Evolutionary conservation across 768 basidiomycete genomes (phyloP), one percentile per base, ranked within the genome.

Genomic region (Ramaria rubella): DNA sequence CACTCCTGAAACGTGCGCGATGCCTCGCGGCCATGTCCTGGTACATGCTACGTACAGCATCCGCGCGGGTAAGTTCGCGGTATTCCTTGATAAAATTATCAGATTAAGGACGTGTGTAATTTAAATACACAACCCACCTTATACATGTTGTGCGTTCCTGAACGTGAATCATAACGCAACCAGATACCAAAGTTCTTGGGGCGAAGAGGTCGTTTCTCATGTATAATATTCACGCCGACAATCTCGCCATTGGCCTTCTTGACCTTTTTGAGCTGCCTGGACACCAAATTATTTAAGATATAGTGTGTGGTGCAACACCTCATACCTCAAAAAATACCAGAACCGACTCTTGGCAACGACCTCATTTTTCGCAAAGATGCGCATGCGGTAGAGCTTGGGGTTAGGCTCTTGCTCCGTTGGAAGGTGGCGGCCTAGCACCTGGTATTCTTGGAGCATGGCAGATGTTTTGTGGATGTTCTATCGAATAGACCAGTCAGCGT

Each of bases 71-170:
- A 65, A 99, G 86, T 67, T 98, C 95, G 69, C 94, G 91, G 88
- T 91, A 97, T 75, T 91, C 89, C 83, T 50, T n/a, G 21, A 42
- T 21, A 33, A 5, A 42, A 26, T 4, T 19, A 23, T 15, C n/a
- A 15, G 15, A 30, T 5, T 52, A 12, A 24, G 3, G 12, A 34
- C 9, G 3, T 15, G 15, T 34, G 19, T 14, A 23, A 21, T 1
- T 24, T 23, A 40, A 51, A 21, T 14, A 7, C 14, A 27, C 62
- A 70, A 70, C 55, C 30, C 15, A 56, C 55, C 43, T 94, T 94
- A 89, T 96, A 96, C 94, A 97, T 95, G 85, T 99, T 99, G 86
- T 98, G 96, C 45, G 96, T 99, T 61, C 96, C 96, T 51, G 94
- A 96, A 66, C 95, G 93, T 54, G 95, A 98, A 77, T 99, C 96